Conservation (phyloP, 257 asterid species). For the Forsythia suspensa region DNA sequence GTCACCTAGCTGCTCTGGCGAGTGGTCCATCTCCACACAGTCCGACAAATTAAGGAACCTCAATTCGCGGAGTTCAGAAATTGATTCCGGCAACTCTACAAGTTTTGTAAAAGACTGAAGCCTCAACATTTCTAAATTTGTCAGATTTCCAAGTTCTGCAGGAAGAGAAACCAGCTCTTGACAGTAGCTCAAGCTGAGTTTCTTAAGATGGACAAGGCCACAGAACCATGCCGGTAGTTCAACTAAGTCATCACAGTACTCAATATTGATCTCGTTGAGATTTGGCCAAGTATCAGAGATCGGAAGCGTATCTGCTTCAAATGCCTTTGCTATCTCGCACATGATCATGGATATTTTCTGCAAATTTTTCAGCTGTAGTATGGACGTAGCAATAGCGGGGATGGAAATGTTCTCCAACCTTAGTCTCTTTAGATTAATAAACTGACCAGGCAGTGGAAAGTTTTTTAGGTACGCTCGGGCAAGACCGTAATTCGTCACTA, state of each 20-base stretch:
- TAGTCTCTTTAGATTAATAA: slow-evolving; percentile 34
- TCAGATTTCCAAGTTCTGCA: slow-evolving; percentile 28
- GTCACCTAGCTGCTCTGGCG: slow-evolving; percentile 25
- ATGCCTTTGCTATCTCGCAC: slow-evolving; percentile 29
- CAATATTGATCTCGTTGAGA: slow-evolving; percentile 34
- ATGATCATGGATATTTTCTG: slow-evolving; percentile 31
- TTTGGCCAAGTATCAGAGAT: slow-evolving; percentile 31
- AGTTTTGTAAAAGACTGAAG: slow-evolving; percentile 33
- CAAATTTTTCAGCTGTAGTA: slow-evolving; percentile 24
- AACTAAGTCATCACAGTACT: slow-evolving; percentile 30
- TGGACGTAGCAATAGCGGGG: slow-evolving; percentile 21
- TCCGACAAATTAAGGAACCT: slow-evolving; percentile 34
- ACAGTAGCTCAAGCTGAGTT: slow-evolving; percentile 32
- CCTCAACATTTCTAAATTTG: slow-evolving; percentile 32
- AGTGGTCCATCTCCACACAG: slow-evolving; percentile 23
- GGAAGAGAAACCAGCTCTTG: slow-evolving; percentile 32
- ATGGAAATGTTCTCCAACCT: slow-evolving; percentile 33
- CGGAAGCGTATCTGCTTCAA: not conserved
- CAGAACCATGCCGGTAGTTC: slow-evolving; percentile 26
- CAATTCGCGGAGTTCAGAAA: slow-evolving; percentile 23
- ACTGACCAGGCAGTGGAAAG: slow-evolving; percentile 22
- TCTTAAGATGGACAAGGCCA: slow-evolving; percentile 28
- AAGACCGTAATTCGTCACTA: slow-evolving; percentile 31
- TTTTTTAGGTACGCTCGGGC: slow-evolving; percentile 20
- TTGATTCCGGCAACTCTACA: slow-evolving; percentile 25